A percentile compares a stretch with the other conserved stretches of the same genome.
These are phyloP conservation scores for Heterobasidion annosum DNA, from an alignment of 1,284 basidiomycete species.

Conservation along the genomic window DNA sequence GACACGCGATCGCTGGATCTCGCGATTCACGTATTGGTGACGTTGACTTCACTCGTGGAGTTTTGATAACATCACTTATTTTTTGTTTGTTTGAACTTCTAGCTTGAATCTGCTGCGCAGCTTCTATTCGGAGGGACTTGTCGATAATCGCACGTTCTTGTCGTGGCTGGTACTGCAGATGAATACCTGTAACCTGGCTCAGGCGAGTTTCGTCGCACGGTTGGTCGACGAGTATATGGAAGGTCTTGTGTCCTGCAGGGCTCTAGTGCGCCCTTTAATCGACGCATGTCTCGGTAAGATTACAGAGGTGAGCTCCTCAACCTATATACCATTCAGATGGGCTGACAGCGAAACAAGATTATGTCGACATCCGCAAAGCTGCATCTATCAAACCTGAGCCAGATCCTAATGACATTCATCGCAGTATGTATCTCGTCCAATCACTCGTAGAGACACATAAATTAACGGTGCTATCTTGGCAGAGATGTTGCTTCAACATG, in stretches of 20 bases:
- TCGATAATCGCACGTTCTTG: slow-evolving; percentile 76
- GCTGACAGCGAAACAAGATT: slow-evolving; percentile 30
- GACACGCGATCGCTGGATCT: slow-evolving; percentile 68
- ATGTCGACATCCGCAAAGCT: slow-evolving; percentile 39
- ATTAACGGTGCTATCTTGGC: slow-evolving; percentile 1
- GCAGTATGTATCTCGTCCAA: slow-evolving; percentile 32
- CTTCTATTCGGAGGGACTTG: slow-evolving; percentile 74
- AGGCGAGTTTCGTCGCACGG: slow-evolving; percentile 74
- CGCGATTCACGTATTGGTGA: slow-evolving; percentile 75
- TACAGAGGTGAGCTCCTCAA: slow-evolving; percentile 44
- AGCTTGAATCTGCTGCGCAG: slow-evolving; percentile 71
- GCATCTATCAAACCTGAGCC: slow-evolving; percentile 47
- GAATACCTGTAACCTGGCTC: slow-evolving; percentile 69
- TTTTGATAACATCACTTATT: slow-evolving; percentile 5
- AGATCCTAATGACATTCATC: slow-evolving; percentile 42
- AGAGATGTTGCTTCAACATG: slow-evolving; percentile 57
- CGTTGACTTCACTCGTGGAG: slow-evolving; percentile 7
- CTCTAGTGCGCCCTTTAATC: slow-evolving; percentile 55
- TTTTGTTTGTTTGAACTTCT: slow-evolving; percentile 6
- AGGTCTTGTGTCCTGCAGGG: slow-evolving; percentile 60
- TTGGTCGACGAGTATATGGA: slow-evolving; percentile 76
- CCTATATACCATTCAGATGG: neutral
- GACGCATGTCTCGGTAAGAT: slow-evolving; percentile 62
- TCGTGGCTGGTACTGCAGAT: slow-evolving; percentile 82
- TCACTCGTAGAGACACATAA: neutral